Percentiles rank a stretch among this genome's conserved stretches.
phyloP scores from a whole-genome alignment of 2,329 filamentous ascomycete genomes.

The Aspergillus sp. region DNA sequence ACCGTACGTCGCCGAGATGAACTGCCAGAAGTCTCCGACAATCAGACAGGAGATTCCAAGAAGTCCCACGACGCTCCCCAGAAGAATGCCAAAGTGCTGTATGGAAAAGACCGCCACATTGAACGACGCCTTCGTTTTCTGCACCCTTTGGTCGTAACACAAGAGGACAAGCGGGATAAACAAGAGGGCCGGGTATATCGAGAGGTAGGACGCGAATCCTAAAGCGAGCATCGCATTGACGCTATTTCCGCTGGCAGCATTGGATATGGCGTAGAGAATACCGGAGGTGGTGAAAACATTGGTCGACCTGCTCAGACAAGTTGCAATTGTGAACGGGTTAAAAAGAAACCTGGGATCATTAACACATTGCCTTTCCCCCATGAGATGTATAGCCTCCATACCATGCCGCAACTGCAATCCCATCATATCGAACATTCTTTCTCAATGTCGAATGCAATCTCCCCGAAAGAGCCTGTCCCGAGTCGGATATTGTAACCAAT shows the following conservation, averaged over 20 bases:
- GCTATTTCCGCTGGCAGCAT: slow-evolving; percentile 66
- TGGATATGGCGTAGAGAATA: slow-evolving; percentile 74
- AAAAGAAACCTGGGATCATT: slow-evolving; percentile 66
- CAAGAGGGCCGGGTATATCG: slow-evolving; percentile 82
- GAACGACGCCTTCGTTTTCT: slow-evolving; percentile 25
- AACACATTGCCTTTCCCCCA: not conserved
- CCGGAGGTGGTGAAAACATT: slow-evolving; percentile 83
- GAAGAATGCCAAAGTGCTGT: slow-evolving; percentile 49
- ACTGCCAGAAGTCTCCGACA: slow-evolving; percentile 75
- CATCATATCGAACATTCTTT: slow-evolving; percentile 66
- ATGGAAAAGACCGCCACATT: slow-evolving; percentile 45
- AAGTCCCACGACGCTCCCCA: slow-evolving; percentile 52
- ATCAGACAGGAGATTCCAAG: slow-evolving; percentile 66
- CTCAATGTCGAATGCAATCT: slow-evolving; percentile 72
- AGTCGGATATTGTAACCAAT: slow-evolving; percentile 70
- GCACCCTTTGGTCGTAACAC: slow-evolving; percentile 61
- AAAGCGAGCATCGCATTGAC: slow-evolving; percentile 76
- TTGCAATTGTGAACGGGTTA: slow-evolving; percentile 88
- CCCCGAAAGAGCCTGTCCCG: slow-evolving; percentile 68
- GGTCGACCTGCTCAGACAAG: slow-evolving; percentile 83
- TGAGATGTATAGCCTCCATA: slow-evolving; percentile 37
- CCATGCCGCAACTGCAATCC: slow-evolving; percentile 70
- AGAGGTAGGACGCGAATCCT: slow-evolving; percentile 81
- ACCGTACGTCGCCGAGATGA: slow-evolving; percentile 82
- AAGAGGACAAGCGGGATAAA: slow-evolving; percentile 76